These are phyloP conservation scores for Knoxdaviesia capensis DNA, from an alignment of 2,329 filamentous ascomycete species.

Conservation along the genomic window DNA sequence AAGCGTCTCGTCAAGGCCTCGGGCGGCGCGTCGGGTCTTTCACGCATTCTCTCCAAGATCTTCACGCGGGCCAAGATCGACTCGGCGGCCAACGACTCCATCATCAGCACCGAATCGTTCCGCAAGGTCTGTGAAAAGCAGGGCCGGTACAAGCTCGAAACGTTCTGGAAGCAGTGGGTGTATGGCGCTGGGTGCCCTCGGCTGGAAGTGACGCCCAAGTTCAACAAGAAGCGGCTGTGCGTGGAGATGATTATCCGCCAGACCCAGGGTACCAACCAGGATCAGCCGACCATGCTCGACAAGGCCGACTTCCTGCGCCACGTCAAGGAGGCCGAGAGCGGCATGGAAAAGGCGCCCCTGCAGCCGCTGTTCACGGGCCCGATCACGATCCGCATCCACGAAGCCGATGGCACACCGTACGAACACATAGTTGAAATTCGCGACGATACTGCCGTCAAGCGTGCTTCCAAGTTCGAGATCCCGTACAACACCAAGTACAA, in stretches of 20 bases:
- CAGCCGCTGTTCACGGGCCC: conserved; percentile 81
- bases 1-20: conserved; percentile 77
- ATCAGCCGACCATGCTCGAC: conserved; percentile 27
- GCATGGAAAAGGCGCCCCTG: conserved; percentile 46
- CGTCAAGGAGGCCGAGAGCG: conserved; percentile 57
- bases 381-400: conserved; percentile 95
- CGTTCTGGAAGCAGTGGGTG: conserved; percentile 90
- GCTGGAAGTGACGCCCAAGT: conserved; percentile 70
- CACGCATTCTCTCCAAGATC: conserved; percentile 68
- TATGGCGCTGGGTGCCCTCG: conserved; percentile 72
- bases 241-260: conserved; percentile 84
- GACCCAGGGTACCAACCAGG: conserved; percentile 23
- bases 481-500: conserved; percentile 99
- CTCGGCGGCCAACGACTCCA: conserved; percentile 39
- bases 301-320: conserved; percentile 66
- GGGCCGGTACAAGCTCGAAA: conserved; percentile 67
- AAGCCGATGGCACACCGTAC: conserved; percentile 93
- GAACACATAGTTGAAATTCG: conserved; percentile 96
- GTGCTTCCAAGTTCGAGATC: conserved; percentile 65
- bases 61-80: conserved; percentile 66
- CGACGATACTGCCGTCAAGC: conserved; percentile 47
- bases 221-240: conserved; percentile 94
- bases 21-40: conserved; percentile 57
- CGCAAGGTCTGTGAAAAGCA: conserved; percentile 72
- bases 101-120: conserved; percentile 59